Evolutionary conservation across 192 early-diverging fungal species (phyloP), one percentile per base, ranked within the genome.

Genomic region (Dissophora globulifera): DNA sequence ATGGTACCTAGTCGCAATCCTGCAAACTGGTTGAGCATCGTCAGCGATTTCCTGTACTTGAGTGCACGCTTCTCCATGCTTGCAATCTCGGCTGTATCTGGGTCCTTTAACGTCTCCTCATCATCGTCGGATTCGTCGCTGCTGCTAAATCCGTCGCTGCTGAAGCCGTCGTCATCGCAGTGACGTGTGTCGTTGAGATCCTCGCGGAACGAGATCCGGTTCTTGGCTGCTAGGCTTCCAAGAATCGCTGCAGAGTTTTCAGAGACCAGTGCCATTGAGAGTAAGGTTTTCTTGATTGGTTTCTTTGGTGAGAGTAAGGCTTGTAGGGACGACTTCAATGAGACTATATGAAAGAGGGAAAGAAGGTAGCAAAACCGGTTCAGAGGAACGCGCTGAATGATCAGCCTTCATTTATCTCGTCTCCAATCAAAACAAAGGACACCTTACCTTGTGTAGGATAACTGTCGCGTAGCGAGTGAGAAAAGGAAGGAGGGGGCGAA

Each of bases 31-130:
- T 67, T 67, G 42, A 76, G 20, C 63, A 76, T 61, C 9, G 72
- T 76, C 17, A 76, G 29, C 12, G 72, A 76, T 52, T 67, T 60
- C 23, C 72, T 53, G 58, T 76, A 76, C 58, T 62, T 76, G 26
- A 76, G 42, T 19, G 72, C 58, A 17, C 22, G 26, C 26, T 56
- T 29, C 13, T 76, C 72, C 58, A 76, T 55, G 23, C 40, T 76
- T 11, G 72, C 72, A 40, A 75, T 75, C 33, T 75, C 71, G 19
- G 62, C 56, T 11, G 71, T 75, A 2, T 75, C 71, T 1, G 71
- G 62, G 22, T 66, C 72, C 26, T 62, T 61, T 40, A 58, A 60
- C 23, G 50, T 54, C 17, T 58, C 70, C 25, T 65, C 72, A 1
- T 76, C 58, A 2, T 62, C 63, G 12, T 57, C 54, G 17, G n/a